Evolutionary conservation across 768 basidiomycete species (phyloP).

Genomic region (Strobilomyces confusus): DNA sequence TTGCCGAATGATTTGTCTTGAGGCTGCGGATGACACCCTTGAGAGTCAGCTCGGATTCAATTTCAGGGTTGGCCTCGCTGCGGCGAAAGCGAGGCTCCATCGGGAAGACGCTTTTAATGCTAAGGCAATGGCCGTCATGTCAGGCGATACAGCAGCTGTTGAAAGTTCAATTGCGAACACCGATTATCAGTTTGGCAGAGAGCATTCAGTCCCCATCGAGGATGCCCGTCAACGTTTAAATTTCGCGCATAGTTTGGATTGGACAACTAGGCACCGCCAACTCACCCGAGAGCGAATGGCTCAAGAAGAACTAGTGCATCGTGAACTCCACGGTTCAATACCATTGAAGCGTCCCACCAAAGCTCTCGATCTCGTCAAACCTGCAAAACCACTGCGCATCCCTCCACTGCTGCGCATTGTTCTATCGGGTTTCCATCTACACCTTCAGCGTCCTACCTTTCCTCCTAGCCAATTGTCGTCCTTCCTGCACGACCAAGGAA

Average conservation of each 20-base stretch:
- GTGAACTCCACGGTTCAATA: constrained; percentile 40
- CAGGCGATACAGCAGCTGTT: constrained; percentile 23
- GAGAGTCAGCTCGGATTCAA: constrained; percentile 75
- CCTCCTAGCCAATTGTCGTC: constrained; percentile 48
- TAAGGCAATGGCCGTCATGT: constrained; percentile 65
- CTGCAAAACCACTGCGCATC: constrained; percentile 30
- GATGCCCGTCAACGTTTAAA: constrained; percentile 71
- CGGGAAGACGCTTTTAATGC: constrained; percentile 78
- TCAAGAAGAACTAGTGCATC: constrained; percentile 45
- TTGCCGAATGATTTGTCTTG: constrained; percentile 62
- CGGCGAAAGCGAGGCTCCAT: constrained; percentile 63
- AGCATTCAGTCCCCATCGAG: constrained; percentile 62
- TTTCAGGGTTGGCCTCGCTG: constrained; percentile 67
- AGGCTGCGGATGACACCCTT: constrained; percentile 81
- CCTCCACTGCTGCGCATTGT: constrained; percentile 72
- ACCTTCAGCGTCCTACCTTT: constrained; percentile 59
- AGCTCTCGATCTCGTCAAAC: constrained; percentile 43
- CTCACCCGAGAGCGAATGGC: constrained; percentile 42
- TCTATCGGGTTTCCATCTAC: constrained; percentile 55
- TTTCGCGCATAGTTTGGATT: constrained; percentile 67
- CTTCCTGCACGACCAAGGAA: constrained; percentile 65
- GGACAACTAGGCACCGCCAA: constrained; percentile 58
- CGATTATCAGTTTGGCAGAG: constrained; percentile 60
- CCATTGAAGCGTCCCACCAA: constrained; percentile 28
- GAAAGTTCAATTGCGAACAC: constrained; percentile 37